Percentiles rank a stretch among this genome's conserved stretches.
Evolutionary conservation across 1,284 basidiomycete genomes (phyloP).

Genomic region (Ustilago xerochloae): DNA sequence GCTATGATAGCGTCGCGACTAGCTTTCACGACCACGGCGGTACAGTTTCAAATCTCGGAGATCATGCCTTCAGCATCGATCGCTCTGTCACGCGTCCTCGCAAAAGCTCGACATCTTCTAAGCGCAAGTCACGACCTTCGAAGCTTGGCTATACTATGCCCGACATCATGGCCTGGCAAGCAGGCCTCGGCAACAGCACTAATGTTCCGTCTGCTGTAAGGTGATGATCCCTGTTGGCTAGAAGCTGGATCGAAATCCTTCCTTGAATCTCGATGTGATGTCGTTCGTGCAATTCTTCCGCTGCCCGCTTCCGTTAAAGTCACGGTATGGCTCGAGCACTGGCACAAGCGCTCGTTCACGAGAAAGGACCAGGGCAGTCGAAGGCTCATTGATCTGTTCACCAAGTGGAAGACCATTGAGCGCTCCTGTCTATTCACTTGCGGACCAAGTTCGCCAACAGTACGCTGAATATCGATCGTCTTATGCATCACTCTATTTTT

Average conservation of each 20-base stretch:
- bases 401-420: not conserved
- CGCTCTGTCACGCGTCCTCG: not conserved
- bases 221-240: not conserved
- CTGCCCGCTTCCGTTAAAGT: too few species aligned
- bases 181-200: slow-evolving; percentile 9
- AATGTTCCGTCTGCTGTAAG: not conserved
- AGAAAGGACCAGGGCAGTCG: not conserved
- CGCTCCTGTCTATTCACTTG: slow-evolving; percentile 20
- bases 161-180: slow-evolving; percentile 42
- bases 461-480: too few species aligned
- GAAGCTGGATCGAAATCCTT: not conserved
- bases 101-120: slow-evolving; percentile 6
- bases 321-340: not conserved
- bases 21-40: not conserved
- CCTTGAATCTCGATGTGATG: not conserved
- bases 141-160: slow-evolving; percentile 31
- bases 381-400: slow-evolving; percentile 1
- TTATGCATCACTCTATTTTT: not conserved
- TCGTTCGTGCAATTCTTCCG: not conserved
- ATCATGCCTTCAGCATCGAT: not conserved
- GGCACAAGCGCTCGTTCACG: not conserved
- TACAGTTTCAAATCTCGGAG: not conserved
- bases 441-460: too few species aligned
- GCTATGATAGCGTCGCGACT: slow-evolving; percentile 2
- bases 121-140: slow-evolving; percentile 7